Conservation (phyloP, 148 eudicot genomes). For the Euryodendron excelsum region DNA sequence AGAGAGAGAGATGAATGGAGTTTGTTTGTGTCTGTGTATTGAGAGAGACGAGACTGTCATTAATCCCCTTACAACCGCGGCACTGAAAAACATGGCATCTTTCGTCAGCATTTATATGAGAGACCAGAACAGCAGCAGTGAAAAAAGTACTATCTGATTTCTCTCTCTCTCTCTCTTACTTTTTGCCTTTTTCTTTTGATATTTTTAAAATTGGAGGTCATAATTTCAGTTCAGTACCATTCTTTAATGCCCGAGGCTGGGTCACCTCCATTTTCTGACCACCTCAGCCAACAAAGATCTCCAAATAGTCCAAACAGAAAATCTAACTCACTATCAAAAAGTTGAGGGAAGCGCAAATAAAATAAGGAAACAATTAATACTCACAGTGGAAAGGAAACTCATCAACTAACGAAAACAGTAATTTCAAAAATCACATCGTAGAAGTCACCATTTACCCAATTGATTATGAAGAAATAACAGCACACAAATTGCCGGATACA, state of each 20-base stretch:
- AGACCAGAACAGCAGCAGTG: conserved; percentile 18
- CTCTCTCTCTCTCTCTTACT: neutral
- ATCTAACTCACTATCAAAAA: conserved; percentile 11
- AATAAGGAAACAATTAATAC: neutral
- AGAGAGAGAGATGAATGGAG: no score
- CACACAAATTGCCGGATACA: neutral
- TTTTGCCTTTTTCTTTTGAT: neutral
- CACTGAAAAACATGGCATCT: conserved; percentile 46
- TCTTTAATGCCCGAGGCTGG: conserved; percentile 16
- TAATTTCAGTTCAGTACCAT: conserved; percentile 14
- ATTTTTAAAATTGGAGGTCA: neutral
- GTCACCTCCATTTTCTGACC: conserved; percentile 22
- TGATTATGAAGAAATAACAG: neutral
- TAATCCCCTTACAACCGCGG: conserved; percentile 38
- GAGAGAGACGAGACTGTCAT: conserved; percentile 34
- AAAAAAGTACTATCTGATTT: neutral
- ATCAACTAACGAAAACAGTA: neutral
- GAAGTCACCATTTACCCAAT: neutral
- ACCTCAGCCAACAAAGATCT: conserved; percentile 26
- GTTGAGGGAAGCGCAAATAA: no score
- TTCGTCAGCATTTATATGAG: conserved; percentile 23
- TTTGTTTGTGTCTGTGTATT: conserved; percentile 31
- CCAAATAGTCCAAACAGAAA: conserved; percentile 17
- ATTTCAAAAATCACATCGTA: neutral
- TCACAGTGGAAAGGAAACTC: no score